phyloP scores from a whole-genome alignment of 2,329 filamentous ascomycete species.

The Nothomitra cinnamomea region DNA sequence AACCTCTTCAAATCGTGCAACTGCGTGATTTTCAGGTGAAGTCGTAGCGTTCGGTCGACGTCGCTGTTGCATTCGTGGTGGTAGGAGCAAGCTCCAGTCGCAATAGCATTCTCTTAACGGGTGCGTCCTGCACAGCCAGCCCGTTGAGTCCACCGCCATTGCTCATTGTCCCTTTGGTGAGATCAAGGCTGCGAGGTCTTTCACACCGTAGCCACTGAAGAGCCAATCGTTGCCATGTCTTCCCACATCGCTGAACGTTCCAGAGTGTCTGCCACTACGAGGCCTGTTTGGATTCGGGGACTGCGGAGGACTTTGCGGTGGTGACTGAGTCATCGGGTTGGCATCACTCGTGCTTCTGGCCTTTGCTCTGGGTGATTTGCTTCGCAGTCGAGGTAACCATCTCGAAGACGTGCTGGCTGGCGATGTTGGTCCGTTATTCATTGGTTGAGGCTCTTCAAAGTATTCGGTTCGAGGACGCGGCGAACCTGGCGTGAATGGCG shows the following conservation, averaged over 20 bases:
- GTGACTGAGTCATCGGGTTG: background rate
- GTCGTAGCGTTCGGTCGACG: background rate
- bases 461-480: background rate
- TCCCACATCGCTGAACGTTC: conserved; percentile 27
- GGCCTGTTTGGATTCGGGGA: background rate
- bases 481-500: background rate
- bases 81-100: background rate
- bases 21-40: background rate
- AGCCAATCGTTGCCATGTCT: conserved; percentile 35
- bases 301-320: background rate
- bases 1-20: background rate
- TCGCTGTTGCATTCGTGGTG: background rate
- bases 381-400: background rate
- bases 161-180: background rate
- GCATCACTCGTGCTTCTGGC: background rate
- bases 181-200: conserved; percentile 23
- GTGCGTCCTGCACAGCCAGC: background rate
- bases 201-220: conserved; percentile 30
- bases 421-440: background rate
- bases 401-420: background rate
- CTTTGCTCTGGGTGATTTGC: background rate
- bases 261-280: conserved; percentile 17
- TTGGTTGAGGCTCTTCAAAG: background rate
- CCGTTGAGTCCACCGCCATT: background rate
- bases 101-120: background rate